Conservation (phyloP, 2,329 filamentous ascomycete genomes). For the Aspergillus neoniger region DNA sequence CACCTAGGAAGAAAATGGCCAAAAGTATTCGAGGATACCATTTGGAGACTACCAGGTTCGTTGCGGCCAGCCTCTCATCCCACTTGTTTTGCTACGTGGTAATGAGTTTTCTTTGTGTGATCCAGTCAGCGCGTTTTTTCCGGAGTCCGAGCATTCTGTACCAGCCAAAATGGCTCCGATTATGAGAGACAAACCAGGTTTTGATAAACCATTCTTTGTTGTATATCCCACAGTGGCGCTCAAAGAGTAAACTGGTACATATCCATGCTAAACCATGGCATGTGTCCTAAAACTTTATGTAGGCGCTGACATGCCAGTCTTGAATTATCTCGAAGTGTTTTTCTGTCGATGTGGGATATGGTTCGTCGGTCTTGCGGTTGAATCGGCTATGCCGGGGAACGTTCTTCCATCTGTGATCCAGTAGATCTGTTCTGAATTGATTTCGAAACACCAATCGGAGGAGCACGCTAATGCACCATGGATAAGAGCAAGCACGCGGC, state of each 20-base stretch:
- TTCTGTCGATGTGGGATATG: neutral
- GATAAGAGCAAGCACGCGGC: too few species aligned
- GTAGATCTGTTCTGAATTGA: too few species aligned
- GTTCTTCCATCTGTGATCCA: neutral
- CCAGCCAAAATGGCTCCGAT: neutral
- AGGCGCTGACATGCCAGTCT: neutral
- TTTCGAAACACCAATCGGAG: too few species aligned
- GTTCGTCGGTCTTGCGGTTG: neutral
- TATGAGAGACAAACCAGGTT: neutral
- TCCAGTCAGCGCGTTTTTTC: neutral
- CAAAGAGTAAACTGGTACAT: neutral
- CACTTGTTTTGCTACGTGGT: neutral
- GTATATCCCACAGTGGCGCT: neutral
- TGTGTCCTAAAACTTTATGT: neutral
- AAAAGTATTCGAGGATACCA: too few species aligned
- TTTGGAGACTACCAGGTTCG: too few species aligned
- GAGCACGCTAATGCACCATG: too few species aligned
- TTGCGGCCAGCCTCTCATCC: neutral
- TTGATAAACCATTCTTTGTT: neutral
- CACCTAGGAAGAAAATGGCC: neutral
- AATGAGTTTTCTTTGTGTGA: neutral
- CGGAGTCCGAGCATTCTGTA: neutral
- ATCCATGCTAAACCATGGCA: neutral
- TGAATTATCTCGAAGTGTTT: neutral
- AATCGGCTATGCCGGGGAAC: neutral